Evolutionary conservation across 129 eudicot genomes (phyloP).

Genomic region (Tagetes patula): DNA sequence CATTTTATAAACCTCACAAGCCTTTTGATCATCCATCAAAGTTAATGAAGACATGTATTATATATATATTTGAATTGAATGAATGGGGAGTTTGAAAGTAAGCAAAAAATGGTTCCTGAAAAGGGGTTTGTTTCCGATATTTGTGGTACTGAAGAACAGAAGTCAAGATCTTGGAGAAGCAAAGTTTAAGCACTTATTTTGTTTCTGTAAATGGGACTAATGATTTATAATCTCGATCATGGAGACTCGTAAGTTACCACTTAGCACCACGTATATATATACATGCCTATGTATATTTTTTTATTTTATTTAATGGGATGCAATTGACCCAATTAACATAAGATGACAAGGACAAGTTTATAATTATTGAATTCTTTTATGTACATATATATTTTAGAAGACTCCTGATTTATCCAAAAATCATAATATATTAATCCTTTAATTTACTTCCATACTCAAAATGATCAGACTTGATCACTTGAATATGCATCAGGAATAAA

Average conservation of each 20-base stretch:
- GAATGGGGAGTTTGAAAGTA: not conserved
- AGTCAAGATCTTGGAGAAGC: constrained; percentile 58
- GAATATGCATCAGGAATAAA: no score
- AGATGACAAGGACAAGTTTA: constrained; percentile 35
- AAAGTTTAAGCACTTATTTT: constrained; percentile 32
- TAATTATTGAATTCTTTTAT: constrained; percentile 17
- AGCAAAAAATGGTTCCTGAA: constrained; percentile 43
- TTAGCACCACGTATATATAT: no score
- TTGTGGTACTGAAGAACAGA: constrained; percentile 48
- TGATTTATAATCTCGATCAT: constrained; percentile 68
- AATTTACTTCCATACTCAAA: not conserved
- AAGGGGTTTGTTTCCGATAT: constrained; percentile 67
- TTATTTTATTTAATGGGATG: constrained; percentile 2
- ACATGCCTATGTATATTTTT: no score
- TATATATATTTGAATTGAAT: not conserved
- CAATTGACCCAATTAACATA: constrained; percentile 22
- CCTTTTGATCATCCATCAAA: constrained; percentile 60
- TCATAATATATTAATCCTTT: not conserved
- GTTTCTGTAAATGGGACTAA: constrained; percentile 40
- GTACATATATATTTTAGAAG: constrained; percentile 25
- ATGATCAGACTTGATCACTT: no score
- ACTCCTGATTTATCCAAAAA: constrained; percentile 19
- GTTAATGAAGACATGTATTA: constrained; percentile 4
- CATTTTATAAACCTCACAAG: constrained; percentile 45
- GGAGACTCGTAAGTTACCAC: constrained; percentile 35